Base-by-base conservation (phyloP, 2,329 filamentous ascomycete genomes). In the Nigrospora sphaerica region DNA sequence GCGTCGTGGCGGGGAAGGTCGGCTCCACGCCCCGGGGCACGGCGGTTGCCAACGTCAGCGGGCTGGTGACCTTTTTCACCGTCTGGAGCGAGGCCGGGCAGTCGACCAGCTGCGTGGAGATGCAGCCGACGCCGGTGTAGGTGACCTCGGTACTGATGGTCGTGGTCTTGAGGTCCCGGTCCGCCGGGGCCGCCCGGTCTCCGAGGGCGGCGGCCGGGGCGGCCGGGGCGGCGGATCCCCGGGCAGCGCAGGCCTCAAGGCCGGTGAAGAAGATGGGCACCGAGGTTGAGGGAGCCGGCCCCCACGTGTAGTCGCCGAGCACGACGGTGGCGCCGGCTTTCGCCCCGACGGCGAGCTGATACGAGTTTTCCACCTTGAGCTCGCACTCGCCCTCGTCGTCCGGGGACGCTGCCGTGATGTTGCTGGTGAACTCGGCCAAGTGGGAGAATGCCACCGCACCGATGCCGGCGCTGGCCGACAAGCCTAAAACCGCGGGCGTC, bases 241-340 rank as follows among this genome's bases (percentile, higher is more conserved):
- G n/a, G 6, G 42, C 9, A 0, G 65, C 69, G 52, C 75, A 80
- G 2, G 59, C 60, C 23, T 68, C 62, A 0, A 80, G 52, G 0
- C 71, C 75, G 0, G 77, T 81, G 52, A 71, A 77, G 52, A 68
- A 81, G 36, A 82, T 63, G 1, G 77, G 72, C 3, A 72, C 65
- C 12, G 69, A 66, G 0, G 70, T 74, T 17, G 61, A 56, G 0
- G 73, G 69, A 0, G 65, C 57, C 0, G 75, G 75, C 0, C 77
- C 78, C 73, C 74, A 82, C 0, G 68, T 72, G 13, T 70, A 53
- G 0, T 54, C 51, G 1, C 59, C 61, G 5, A 79, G 42, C 2
- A 60, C 67, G 0, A 81, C 53, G 0, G 72, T 74, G 0, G 76
- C 77, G 1, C 78, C 78, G 5, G 75, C 76, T 1, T 64, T 66